A percentile compares a stretch with the other conserved stretches of the same genome.
Conservation (phyloP, 345 rosid species). For the Balakata baccata region DNA sequence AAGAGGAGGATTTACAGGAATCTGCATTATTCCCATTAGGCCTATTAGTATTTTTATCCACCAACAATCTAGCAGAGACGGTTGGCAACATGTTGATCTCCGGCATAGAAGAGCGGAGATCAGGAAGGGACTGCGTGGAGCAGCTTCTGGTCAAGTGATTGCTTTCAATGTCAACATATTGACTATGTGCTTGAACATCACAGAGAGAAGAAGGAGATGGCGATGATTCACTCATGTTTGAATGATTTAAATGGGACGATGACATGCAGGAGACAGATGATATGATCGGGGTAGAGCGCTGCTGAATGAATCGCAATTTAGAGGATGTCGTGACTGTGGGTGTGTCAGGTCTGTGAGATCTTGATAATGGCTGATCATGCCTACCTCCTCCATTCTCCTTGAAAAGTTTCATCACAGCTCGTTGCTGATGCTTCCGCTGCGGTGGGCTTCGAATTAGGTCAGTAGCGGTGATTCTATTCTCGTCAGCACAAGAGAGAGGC, state of each 20-base stretch:
- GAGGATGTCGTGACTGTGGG: conserved; percentile 29
- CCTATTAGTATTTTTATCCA: conserved; percentile 34
- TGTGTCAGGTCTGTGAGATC: conserved; percentile 33
- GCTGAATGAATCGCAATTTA: conserved; percentile 32
- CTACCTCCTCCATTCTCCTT: conserved; percentile 33
- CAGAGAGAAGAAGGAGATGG: conserved; percentile 14
- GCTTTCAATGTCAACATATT: neutral
- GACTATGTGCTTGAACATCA: neutral
- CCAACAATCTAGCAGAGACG: conserved; percentile 27
- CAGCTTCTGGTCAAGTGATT: conserved; percentile 9
- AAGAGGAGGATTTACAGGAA: conserved; percentile 19
- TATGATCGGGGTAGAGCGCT: conserved; percentile 26
- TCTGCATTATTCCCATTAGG: conserved; percentile 1
- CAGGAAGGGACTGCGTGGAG: conserved; percentile 16
- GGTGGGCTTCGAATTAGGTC: conserved; percentile 4
- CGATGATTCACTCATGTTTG: conserved; percentile 13
- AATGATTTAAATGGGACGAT: neutral
- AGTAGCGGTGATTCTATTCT: neutral
- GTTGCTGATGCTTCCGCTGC: conserved; percentile 30
- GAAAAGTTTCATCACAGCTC: conserved; percentile 29
- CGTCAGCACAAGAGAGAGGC: conserved; percentile 10
- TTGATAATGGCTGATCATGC: neutral
- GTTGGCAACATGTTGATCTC: conserved; percentile 38
- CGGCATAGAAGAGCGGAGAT: conserved; percentile 39
- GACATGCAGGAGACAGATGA: conserved; percentile 52